phyloP scores from a whole-genome alignment of 2,329 filamentous ascomycete genomes.

The Ophiostoma montium region DNA sequence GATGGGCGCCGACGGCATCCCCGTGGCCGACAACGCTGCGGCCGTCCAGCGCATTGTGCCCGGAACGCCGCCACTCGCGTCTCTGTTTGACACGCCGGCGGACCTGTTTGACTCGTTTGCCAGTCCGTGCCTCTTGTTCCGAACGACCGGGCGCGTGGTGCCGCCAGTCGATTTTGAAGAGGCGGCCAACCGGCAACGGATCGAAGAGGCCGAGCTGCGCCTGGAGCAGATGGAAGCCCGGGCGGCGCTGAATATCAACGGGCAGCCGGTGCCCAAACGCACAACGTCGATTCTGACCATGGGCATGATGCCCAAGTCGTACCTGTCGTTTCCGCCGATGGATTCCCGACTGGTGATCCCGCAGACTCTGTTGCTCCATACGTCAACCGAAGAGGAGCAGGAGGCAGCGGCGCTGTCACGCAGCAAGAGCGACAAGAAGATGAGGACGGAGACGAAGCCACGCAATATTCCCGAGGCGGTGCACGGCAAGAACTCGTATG shows the following conservation, averaged over 20 bases:
- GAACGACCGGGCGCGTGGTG: slow-evolving; percentile 32
- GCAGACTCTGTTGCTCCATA: slow-evolving; percentile 33
- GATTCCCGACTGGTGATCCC: slow-evolving; percentile 35
- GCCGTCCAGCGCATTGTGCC: slow-evolving; percentile 21
- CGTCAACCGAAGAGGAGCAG: slow-evolving; percentile 17
- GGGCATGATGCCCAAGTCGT: slow-evolving; percentile 25
- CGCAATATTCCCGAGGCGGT: slow-evolving; percentile 6
- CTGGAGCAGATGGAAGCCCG: not conserved
- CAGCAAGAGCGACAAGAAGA: not conserved
- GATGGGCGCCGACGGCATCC: slow-evolving; percentile 11
- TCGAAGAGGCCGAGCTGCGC: not conserved
- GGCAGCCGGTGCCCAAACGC: not conserved
- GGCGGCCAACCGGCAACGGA: not conserved
- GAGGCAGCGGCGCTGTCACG: slow-evolving; percentile 1
- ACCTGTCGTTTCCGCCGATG: slow-evolving; percentile 34
- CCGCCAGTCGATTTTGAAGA: slow-evolving; percentile 22
- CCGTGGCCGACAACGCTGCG: slow-evolving; percentile 19
- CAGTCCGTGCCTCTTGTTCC: slow-evolving; percentile 44
- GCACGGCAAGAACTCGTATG: slow-evolving; percentile 27
- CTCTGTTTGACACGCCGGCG: slow-evolving; percentile 33
- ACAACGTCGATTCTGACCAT: slow-evolving; percentile 6
- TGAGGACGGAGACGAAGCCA: no score
- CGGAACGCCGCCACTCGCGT: slow-evolving; percentile 2
- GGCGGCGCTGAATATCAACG: no score
- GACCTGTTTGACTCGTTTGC: slow-evolving; percentile 46